Base-by-base conservation (phyloP, 2,329 filamentous ascomycete genomes). In the Penicillium nordicum region DNA sequence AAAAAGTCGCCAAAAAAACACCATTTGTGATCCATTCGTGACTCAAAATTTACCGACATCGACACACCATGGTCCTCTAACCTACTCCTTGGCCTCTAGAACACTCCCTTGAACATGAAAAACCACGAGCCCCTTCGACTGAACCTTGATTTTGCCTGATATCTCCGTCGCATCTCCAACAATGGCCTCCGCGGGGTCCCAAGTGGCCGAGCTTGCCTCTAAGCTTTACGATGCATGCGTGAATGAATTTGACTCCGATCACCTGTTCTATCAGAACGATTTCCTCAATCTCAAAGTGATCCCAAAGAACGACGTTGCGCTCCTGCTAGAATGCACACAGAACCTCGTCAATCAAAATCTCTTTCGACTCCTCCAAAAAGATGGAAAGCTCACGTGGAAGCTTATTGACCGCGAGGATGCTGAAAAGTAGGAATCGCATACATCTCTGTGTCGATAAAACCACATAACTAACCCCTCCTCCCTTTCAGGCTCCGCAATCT, bases 391-490 rank as follows among this genome's bases (percentile, higher is more conserved):
- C 40, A 76, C 74, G 38, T 80, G 78, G 78, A 78, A 78, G 64
- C 66, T 80, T 40, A 76, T 80, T 57, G 72, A 75, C 38, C 71
- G 74, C 52, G 77, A 78, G 57, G 77, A 79, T 69, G 78, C 78
- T 58, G 74, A 76, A 67, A 80, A 79, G 77, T 80, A 75, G 51
- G 69, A 30, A 46, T 18, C 34, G 25, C 27, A 46, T 16, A 29
- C n/a, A 27, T 16, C 6, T 6, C 4, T 29, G 12, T 18, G 21
- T 25, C 14, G 11, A 41, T 41, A 10, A 38, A 38, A 40, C 16
- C 29, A 27, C 2, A 34, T 59, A 49, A 64, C 60, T 40, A 47
- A 55, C 48, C 48, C 30, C 49, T 36, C 34, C 43, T 54, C 49
- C 48, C 40, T 18, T 18, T 21, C 40, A 77, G 74, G 67, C 69